phyloP scores from a whole-genome alignment of 257 asterid species.

The Nicotiana otophora region DNA sequence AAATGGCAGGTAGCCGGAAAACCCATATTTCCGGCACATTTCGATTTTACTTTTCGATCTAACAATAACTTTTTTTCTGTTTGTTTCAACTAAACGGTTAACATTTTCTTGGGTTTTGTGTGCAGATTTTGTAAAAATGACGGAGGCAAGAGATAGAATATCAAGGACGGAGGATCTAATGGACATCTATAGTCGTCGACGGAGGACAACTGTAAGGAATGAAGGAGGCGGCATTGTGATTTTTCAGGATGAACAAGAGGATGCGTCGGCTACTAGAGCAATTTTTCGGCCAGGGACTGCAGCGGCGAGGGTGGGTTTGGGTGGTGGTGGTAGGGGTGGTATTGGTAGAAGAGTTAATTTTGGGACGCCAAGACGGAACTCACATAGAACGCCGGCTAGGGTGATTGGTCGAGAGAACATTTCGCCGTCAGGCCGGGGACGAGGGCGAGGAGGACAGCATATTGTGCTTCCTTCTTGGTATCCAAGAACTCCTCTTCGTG shows the following conservation, averaged over 20 bases:
- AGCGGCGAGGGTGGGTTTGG: not conserved
- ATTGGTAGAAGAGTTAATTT: slow-evolving; percentile 20
- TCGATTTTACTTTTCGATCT: too few relatives aligned
- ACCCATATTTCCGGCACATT: too few relatives aligned
- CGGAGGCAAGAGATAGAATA: slow-evolving; percentile 53
- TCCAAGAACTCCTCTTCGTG: slow-evolving; percentile 60
- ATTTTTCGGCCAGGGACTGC: slow-evolving; percentile 25
- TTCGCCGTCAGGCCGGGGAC: slow-evolving; percentile 27
- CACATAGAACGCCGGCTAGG: slow-evolving; percentile 27
- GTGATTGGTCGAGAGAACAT: slow-evolving; percentile 36
- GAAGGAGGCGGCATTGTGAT: slow-evolving; percentile 13
- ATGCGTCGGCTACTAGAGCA: slow-evolving; percentile 10
- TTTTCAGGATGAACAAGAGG: slow-evolving; percentile 29
- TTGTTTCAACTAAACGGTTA: too few relatives aligned
- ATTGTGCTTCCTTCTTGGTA: slow-evolving; percentile 60
- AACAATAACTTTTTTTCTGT: too few relatives aligned
- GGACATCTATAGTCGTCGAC: slow-evolving; percentile 25
- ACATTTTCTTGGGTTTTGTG: not conserved
- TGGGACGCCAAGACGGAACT: slow-evolving; percentile 32
- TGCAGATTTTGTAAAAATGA: slow-evolving; percentile 31
- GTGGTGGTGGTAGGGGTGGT: not conserved
- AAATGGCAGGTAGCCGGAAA: too few relatives aligned
- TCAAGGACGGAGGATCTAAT: slow-evolving; percentile 36
- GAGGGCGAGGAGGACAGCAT: slow-evolving; percentile 41
- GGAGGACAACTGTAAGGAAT: slow-evolving; percentile 9